These are phyloP conservation scores for Thermoascus crustaceus DNA, from an alignment of 2,329 filamentous ascomycete species.

Conservation along the genomic window DNA sequence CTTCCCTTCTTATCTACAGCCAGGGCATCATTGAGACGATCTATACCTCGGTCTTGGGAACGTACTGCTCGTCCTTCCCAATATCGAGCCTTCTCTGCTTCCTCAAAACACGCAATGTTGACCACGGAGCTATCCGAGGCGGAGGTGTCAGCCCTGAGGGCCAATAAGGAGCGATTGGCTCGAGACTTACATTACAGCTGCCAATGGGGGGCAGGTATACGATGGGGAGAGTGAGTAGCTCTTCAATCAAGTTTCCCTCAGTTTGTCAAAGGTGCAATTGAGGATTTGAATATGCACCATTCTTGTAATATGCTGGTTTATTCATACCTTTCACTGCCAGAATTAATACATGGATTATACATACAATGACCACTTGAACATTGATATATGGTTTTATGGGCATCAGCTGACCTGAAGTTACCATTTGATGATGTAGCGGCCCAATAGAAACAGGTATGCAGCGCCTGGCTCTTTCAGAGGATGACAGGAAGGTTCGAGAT, in stretches of 20 bases:
- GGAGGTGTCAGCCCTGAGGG: conserved; percentile 46
- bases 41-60: neutral
- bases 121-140: conserved; percentile 41
- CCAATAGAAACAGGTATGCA: conserved; percentile 67
- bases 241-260: too few relatives aligned
- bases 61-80: neutral
- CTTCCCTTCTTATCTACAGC: neutral
- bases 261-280: too few relatives aligned
- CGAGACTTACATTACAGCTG: conserved; percentile 57
- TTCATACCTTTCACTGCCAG: too few relatives aligned
- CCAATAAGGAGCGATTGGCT: conserved; percentile 54
- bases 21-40: neutral
- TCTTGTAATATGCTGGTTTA: neutral
- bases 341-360: too few relatives aligned
- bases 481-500: conserved; percentile 62
- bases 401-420: too few relatives aligned
- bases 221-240: conserved; percentile 56
- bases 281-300: too few relatives aligned
- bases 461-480: conserved; percentile 61
- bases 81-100: conserved; percentile 1
- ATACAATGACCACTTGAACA: too few relatives aligned
- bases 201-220: conserved; percentile 57
- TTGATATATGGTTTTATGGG: too few relatives aligned
- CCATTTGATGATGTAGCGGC: conserved; percentile 18
- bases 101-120: conserved; percentile 20